Evolutionary conservation across 139 green algal species (phyloP), one percentile per base, ranked within the genome.

Genomic region (Choricystis sp.): DNA sequence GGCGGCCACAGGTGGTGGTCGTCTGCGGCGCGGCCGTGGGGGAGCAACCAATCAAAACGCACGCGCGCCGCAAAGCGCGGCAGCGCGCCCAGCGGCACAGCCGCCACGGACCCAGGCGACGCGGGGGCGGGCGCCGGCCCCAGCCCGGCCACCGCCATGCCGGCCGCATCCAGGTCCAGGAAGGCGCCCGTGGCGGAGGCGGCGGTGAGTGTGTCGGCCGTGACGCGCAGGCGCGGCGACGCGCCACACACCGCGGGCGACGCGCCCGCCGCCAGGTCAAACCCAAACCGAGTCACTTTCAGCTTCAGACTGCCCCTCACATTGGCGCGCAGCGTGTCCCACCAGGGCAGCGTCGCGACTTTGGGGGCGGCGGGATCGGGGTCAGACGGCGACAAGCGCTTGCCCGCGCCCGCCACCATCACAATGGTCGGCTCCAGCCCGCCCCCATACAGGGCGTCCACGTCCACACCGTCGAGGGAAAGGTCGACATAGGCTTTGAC

Each of bases 401-500:
- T 84, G 26, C 76, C 75, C 2, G 76, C 72, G 40, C 76, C 57
- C 9, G 63, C 57, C 57, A 81, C 52, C 66, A 81, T 61, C 55
- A 56, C 69, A 49, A 88, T 72, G 2, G 68, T 61, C 1, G 81
- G 77, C 63, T 88, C 79, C 26, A 84, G 62, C 19, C 79, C 81
- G 20, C 66, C 57, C 31, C 74, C 71, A 65, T 77, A 83, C 31
- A 49, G 67, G 28, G 71, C 74, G 1, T 52, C n/a, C 21, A 80
- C 66, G 19, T 68, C 63, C 5, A 67, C 52, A 29, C 73, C 70
- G 26, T 76, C 67, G 0, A 77, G 57, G 3, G 60, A 29, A 26
- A 85, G 28, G 57, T 88, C 81, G 0, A 81, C 89, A 72, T 84
- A 91, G 56, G 83, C 73, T 72, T 91, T 91, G 59, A 78, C 72